A percentile compares a stretch with the other conserved stretches of the same genome.
Evolutionary conservation across 768 basidiomycete species (phyloP).

Genomic region (Pleurotus tuber-regium): DNA sequence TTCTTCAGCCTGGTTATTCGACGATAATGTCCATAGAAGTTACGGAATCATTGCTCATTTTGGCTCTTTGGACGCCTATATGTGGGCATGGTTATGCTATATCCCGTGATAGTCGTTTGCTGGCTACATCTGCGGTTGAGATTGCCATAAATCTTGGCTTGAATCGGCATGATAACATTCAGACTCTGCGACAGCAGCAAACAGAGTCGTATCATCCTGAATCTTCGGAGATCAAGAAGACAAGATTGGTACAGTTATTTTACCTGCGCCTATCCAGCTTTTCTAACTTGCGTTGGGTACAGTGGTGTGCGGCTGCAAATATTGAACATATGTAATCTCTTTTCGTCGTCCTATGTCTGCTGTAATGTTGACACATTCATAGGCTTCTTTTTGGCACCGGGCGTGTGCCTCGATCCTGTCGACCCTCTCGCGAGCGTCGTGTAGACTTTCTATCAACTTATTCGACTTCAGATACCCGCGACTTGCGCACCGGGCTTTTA

Average conservation of each 20-base stretch:
- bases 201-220: background rate
- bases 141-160: conserved; percentile 46
- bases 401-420: conserved; percentile 34
- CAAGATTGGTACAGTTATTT: background rate
- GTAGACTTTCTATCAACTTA: background rate
- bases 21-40: conserved; percentile 39
- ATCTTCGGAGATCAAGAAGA: background rate
- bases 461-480: conserved; percentile 21
- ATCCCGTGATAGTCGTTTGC: conserved; percentile 35
- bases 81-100: conserved; percentile 25
- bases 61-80: conserved; percentile 44
- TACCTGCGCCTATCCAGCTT: background rate
- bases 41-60: conserved; percentile 38
- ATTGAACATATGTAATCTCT: conserved; percentile 34
- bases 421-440: conserved; percentile 16
- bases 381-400: conserved; percentile 44
- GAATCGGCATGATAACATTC: background rate
- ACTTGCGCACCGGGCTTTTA: conserved; percentile 34
- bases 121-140: conserved; percentile 40
- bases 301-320: conserved; percentile 6
- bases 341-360: background rate
- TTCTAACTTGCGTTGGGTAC: background rate
- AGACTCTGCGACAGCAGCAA: background rate
- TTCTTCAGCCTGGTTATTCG: conserved; percentile 37
- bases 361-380: background rate